Conservation (phyloP, 169 alveolate genomes). For the Babesia divergens region DNA sequence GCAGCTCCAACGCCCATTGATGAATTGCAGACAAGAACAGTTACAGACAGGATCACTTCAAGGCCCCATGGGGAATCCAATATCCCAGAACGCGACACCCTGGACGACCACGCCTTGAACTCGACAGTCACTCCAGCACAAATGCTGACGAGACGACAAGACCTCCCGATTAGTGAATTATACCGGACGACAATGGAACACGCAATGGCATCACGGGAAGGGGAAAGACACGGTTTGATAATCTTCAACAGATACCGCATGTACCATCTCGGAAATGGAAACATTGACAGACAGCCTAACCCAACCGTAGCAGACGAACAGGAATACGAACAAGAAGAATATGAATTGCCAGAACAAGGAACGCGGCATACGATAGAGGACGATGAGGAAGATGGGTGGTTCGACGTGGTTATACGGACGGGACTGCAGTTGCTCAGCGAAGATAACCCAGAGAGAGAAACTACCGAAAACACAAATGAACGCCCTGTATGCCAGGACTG, state of each 20-base stretch:
- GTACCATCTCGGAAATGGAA: background rate
- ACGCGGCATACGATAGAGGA: slow-evolving; percentile 2
- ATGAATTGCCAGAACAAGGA: background rate
- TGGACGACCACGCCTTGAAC: slow-evolving; percentile 13
- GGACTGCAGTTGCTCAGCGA: slow-evolving; percentile 44
- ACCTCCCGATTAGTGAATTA: background rate
- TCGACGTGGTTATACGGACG: slow-evolving; percentile 37
- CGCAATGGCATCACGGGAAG: no score
- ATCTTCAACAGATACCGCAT: background rate
- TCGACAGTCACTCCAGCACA: slow-evolving; percentile 8
- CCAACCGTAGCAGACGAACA: background rate
- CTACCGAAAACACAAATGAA: background rate
- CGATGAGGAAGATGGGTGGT: slow-evolving; percentile 62
- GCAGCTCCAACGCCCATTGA: background rate
- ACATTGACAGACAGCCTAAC: background rate
- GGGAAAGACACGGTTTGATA: no score
- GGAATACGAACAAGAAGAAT: background rate
- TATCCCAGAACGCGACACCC: background rate
- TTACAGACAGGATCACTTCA: background rate
- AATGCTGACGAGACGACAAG: background rate
- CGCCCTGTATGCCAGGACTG: background rate
- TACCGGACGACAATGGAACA: no score
- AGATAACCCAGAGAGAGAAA: background rate
- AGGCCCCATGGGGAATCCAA: background rate
- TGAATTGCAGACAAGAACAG: background rate